phyloP scores from a whole-genome alignment of 306 rosid genomes.

The Vicia sativa region DNA sequence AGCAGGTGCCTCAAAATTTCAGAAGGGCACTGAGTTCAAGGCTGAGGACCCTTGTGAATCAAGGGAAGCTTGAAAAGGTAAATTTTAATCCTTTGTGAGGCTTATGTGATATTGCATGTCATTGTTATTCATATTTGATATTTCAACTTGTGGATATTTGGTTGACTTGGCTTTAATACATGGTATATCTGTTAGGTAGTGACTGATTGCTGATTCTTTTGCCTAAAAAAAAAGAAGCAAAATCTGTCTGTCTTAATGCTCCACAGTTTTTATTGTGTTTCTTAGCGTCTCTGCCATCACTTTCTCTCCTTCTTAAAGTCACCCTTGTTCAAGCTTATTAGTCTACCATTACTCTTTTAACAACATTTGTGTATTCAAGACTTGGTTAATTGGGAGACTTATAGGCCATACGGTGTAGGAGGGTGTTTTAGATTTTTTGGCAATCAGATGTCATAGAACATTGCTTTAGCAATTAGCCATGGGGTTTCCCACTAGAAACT shows the following conservation, averaged over 20 bases:
- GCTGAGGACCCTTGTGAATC: slow-evolving; percentile 11
- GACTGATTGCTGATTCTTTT: background rate
- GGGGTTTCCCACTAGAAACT: background rate
- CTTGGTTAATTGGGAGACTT: background rate
- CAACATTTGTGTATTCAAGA: background rate
- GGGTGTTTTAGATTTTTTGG: background rate
- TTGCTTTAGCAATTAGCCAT: background rate
- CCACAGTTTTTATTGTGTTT: background rate
- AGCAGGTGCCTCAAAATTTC: slow-evolving; percentile 16
- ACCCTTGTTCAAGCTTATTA: background rate
- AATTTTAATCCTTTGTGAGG: background rate
- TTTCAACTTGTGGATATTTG: background rate
- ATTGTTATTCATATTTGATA: background rate
- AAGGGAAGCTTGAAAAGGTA: slow-evolving; percentile 27
- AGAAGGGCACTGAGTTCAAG: slow-evolving; percentile 7
- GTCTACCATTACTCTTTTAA: background rate
- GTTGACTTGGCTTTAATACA: background rate
- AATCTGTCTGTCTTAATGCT: slow-evolving; percentile 1
- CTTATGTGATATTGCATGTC: background rate
- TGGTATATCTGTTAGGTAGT: background rate
- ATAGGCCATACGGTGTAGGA: background rate
- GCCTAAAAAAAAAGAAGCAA: background rate
- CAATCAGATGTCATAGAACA: background rate
- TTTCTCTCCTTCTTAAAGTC: background rate
- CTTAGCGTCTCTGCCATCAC: too few species aligned